Conservation (phyloP, 495 filamentous ascomycete genomes). For the Rostrohypoxylon terebratum region DNA sequence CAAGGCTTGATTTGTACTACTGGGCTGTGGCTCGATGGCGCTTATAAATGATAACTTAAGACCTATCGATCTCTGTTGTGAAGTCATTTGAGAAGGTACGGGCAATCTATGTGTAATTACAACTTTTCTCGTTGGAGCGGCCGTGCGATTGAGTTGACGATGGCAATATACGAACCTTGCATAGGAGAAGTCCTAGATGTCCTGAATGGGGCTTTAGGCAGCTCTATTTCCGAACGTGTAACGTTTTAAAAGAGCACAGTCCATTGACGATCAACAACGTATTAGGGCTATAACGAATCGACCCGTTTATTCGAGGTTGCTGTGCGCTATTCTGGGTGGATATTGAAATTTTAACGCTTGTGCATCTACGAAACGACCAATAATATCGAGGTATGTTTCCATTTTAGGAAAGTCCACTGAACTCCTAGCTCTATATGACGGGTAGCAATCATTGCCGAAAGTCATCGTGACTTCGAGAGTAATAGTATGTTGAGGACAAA, state of each 20-base stretch:
- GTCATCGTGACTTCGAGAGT: not conserved
- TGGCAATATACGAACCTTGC: not conserved
- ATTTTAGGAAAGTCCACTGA: not conserved
- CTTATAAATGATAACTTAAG: slow-evolving; percentile 2
- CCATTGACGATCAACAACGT: not conserved
- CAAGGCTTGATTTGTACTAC: not conserved
- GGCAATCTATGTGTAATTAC: not conserved
- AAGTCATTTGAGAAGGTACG: slow-evolving; percentile 2
- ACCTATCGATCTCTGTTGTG: slow-evolving; percentile 8
- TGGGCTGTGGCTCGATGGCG: slow-evolving; percentile 2
- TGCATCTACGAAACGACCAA: not conserved
- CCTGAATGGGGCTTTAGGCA: not conserved
- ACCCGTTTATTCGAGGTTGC: not conserved
- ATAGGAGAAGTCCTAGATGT: not conserved
- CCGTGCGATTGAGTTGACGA: not conserved
- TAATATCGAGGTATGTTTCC: not conserved
- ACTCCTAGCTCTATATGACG: not conserved
- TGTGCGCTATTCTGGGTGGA: not conserved
- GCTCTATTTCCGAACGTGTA: not conserved
- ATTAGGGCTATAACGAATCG: not conserved
- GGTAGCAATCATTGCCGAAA: not conserved
- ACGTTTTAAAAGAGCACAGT: not conserved
- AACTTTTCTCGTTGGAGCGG: not conserved
- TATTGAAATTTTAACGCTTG: not conserved
- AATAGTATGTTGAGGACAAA: not conserved